Percentiles rank a stretch among this genome's conserved stretches.
Conservation (phyloP, 192 early-diverging fungal species). For the Backusella parvicylindrica region DNA sequence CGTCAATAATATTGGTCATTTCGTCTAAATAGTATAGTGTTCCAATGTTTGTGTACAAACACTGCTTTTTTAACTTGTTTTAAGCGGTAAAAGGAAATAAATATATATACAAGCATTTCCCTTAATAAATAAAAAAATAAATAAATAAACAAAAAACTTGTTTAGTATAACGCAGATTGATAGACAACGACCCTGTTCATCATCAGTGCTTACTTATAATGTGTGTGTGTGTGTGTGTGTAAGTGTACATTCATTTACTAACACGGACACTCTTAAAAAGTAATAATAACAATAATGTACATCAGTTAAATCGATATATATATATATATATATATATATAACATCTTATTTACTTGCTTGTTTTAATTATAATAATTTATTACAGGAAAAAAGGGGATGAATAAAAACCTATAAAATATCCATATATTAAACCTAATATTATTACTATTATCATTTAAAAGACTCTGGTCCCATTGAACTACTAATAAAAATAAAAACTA, state of each 20-base stretch:
- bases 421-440: constrained; percentile 2
- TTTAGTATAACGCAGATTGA: background rate
- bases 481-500: background rate
- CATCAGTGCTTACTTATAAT: background rate
- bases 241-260: background rate
- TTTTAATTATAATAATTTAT: background rate
- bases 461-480: background rate
- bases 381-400: background rate
- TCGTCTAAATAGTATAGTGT: background rate
- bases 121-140: background rate
- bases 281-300: background rate
- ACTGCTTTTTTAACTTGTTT: background rate
- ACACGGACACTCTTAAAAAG: background rate
- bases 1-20: background rate
- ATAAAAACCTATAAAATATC: background rate
- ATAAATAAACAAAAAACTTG: background rate
- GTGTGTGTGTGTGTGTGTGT: no score
- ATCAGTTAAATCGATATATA: background rate
- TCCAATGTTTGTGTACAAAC: background rate
- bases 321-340: background rate
- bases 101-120: background rate
- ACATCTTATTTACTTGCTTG: background rate
- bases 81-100: background rate
- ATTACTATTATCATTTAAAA: background rate
- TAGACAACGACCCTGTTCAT: background rate